Evolutionary conservation across 2,329 filamentous ascomycete species (phyloP).

Genomic region (Pseudopithomyces maydicus): DNA sequence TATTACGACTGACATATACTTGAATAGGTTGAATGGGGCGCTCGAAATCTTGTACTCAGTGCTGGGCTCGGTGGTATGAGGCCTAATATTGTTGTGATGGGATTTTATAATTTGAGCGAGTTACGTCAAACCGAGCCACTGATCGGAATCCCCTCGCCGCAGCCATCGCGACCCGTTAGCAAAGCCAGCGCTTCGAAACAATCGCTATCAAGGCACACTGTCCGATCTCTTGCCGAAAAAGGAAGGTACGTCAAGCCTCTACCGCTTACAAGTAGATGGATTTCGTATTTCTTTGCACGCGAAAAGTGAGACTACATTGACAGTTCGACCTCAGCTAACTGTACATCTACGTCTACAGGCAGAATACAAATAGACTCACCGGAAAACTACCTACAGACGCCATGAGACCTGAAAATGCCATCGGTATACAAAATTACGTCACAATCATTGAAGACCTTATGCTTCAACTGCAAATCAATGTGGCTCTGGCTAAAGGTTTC

Average conservation of each 20-base stretch:
- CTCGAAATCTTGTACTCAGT: slow-evolving; percentile 79
- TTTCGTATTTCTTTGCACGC: too few relatives aligned
- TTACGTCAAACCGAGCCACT: slow-evolving; percentile 66
- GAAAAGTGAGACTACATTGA: too few relatives aligned
- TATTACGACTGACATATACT: neutral
- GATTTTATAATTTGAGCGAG: slow-evolving; percentile 81
- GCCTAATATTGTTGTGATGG: slow-evolving; percentile 83
- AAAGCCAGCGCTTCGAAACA: slow-evolving; percentile 24
- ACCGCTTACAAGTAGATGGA: neutral
- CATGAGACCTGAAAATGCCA: slow-evolving; percentile 70
- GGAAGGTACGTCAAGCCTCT: slow-evolving; percentile 21
- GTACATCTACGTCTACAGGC: slow-evolving; percentile 40
- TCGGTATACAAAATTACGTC: slow-evolving; percentile 75
- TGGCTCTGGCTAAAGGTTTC: slow-evolving; percentile 83
- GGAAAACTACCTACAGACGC: slow-evolving; percentile 70
- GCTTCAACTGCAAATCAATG: slow-evolving; percentile 78
- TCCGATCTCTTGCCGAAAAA: slow-evolving; percentile 31
- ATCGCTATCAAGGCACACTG: slow-evolving; percentile 39
- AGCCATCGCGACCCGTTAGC: slow-evolving; percentile 42
- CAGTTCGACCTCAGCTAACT: neutral
- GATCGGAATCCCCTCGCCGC: slow-evolving; percentile 60
- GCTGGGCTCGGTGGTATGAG: slow-evolving; percentile 86
- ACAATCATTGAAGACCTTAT: slow-evolving; percentile 83
- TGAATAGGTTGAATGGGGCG: slow-evolving; percentile 72
- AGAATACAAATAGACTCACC: slow-evolving; percentile 54